Evolutionary conservation across 179 eudicot genomes (phyloP).

Genomic region (Vitellaria paradoxa): DNA sequence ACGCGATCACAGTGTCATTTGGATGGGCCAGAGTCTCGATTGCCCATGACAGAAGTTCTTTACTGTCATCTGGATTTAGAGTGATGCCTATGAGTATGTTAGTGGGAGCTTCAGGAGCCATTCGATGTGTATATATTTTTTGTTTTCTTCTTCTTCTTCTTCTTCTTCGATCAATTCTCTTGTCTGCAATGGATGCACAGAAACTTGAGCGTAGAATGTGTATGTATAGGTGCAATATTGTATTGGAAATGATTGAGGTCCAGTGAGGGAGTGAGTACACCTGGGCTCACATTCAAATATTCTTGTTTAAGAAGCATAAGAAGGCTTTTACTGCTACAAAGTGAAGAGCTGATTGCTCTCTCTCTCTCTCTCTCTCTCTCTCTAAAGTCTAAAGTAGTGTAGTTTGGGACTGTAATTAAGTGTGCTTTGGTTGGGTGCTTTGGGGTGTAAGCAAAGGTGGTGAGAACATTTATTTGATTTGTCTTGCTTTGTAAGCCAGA

Average conservation of each 20-base stretch:
- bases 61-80: conserved; percentile 46
- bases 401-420: conserved; percentile 24
- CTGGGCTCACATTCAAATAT: conserved; percentile 27
- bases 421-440: conserved; percentile 62
- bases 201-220: conserved; percentile 26
- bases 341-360: background rate
- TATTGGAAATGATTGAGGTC: conserved; percentile 30
- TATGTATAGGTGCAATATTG: conserved; percentile 6
- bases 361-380: background rate
- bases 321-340: conserved; percentile 11
- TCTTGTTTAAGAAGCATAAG: conserved; percentile 65
- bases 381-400: background rate
- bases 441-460: conserved; percentile 84
- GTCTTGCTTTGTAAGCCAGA: conserved; percentile 54
- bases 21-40: conserved; percentile 55
- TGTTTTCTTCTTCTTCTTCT: too few species aligned
- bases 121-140: too few species aligned
- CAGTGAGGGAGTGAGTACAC: conserved; percentile 43
- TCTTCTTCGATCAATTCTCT: background rate
- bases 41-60: conserved; percentile 65
- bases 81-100: conserved; percentile 68
- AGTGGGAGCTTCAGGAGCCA: conserved; percentile 41
- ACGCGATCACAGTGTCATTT: conserved; percentile 63
- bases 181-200: conserved; percentile 12
- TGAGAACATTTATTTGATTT: conserved; percentile 34